Conservation (phyloP, 345 rosid genomes). For the Populus tremula region DNA sequence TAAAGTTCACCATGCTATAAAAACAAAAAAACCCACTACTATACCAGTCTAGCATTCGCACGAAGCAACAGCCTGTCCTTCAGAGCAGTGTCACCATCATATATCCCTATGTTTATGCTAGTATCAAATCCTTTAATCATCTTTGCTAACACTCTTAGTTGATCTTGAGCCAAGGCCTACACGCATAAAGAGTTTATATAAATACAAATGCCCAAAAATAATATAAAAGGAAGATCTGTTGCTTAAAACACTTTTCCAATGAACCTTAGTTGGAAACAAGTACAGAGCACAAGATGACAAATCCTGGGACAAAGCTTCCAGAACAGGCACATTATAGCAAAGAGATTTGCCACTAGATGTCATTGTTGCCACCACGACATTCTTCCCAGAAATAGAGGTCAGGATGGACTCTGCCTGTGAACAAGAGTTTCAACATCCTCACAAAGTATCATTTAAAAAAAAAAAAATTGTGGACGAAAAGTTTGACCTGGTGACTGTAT, state of each 20-base stretch:
- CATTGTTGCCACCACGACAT: slow-evolving; percentile 85
- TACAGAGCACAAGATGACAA: slow-evolving; percentile 75
- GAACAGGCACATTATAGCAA: slow-evolving; percentile 91
- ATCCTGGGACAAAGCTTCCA: slow-evolving; percentile 67
- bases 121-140: slow-evolving; percentile 48
- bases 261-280: slow-evolving; percentile 92
- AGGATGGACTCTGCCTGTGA: slow-evolving; percentile 73
- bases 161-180: slow-evolving; percentile 98
- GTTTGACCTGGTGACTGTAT: slow-evolving; percentile 81
- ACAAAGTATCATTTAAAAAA: slow-evolving; percentile 14
- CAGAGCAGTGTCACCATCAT: slow-evolving; percentile 88
- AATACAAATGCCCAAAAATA: background rate
- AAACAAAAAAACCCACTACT: slow-evolving; percentile 17
- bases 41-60: slow-evolving; percentile 78
- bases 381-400: slow-evolving; percentile 72
- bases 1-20: slow-evolving; percentile 14
- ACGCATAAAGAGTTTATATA: slow-evolving; percentile 21
- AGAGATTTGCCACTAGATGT: slow-evolving; percentile 99
- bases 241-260: slow-evolving; percentile 6
- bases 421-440: slow-evolving; percentile 14
- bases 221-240: background rate
- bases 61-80: slow-evolving; percentile 66
- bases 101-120: slow-evolving; percentile 62
- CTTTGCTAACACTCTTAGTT: slow-evolving; percentile 60
- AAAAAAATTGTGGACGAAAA: slow-evolving; percentile 5